Evolutionary conservation across 768 basidiomycete genomes (phyloP), one percentile per base, ranked within the genome.

Genomic region (Auricularia auricula-judae): DNA sequence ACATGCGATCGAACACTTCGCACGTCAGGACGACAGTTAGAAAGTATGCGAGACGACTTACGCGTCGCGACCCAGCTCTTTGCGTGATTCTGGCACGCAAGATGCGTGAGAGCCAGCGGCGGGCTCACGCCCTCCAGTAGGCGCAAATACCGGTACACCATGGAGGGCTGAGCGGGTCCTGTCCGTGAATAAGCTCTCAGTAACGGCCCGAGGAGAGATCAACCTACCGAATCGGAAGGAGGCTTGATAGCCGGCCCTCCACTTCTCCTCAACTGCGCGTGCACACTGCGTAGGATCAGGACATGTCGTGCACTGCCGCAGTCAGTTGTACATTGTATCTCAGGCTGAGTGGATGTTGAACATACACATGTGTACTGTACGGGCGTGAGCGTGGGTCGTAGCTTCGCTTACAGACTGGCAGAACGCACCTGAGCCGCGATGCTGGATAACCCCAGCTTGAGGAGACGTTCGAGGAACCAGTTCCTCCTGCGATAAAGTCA

Each of bases 381-480:
- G 11, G 47, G 5, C 11, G 5, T 18, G 10, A 16, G 47, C 1
- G 2, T 18, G 47, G 18, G 47, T 18, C 21, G 29, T 29, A 29
- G 29, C 29, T 29, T 29, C 29, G 29, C 29, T 29, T 29, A 29
- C 29, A 29, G 21, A 18, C 4, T 3, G 47, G 3, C 18, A 51
- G 47, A 4, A 51, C 47, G 47, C 11, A 51, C 47, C 47, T 51
- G 47, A 18, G 56, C 56, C n/a, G 90, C 84, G 29, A 96, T 81
- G 67, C 87, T 84, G 0, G 89, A 89, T 47, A 93, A 78, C 1
- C 93, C 92, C 10, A 98, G 84, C 72, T 97, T 97, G 67, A 97
- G 80, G 16, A 98, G 89, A 21, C 95, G 85, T 73, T 98, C 95
- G 21, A 97, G 82, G 76, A 97, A 97, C 94, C 94, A 97, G 63